Base-by-base conservation (phyloP, 208 protist genomes). In the Crithidia mellificae region DNA sequence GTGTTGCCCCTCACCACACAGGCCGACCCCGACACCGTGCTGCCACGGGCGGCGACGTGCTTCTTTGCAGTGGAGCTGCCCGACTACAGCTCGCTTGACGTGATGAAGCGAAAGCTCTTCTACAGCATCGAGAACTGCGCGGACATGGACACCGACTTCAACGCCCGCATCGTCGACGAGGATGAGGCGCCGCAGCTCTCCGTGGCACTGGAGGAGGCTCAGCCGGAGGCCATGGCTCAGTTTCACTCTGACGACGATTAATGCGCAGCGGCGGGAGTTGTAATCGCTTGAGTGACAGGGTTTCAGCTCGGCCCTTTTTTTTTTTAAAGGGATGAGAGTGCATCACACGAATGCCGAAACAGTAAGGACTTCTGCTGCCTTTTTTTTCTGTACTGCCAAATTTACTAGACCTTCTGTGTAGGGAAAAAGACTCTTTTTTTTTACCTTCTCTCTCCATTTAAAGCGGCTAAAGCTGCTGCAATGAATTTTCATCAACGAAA, bases 11-110 rank as follows among this genome's bases (percentile, higher is more conserved):
- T 97, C 63, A 72, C 63, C 34, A 85, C 76, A 11, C 58, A 84
- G 46, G 88, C 84, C 6, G 87, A 97, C 58, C 83, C 92, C 5
- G 96, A 98, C 78, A 75, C 81, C 20, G 68, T 88, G 19, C 75
- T 99, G 12, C 96, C 97, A 7, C 81, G 88, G 27, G 90, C 97
- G 19, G 88, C 96, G 24, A 99, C 97, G 63, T 99, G 97, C 87
- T 98, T 98, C 81, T 98, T 98, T 66, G 84, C 91, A 17, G 34
- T 99, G 27, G 92, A 98, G 68, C 72, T 99, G 36, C 97, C 97
- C 8, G 84, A 97, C 67, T 99, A 99, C 80, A 94, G 87, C 63
- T 88, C 82, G 0, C 68, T 97, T 17, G 93, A 97, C n/a, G 84
- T 97, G 24, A 90, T 98, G 85, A 93, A 93, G 75, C 72, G 77